Evolutionary conservation across 305 asterid species (phyloP), one percentile per base, ranked within the genome.

Genomic region (Solanum chacoense): DNA sequence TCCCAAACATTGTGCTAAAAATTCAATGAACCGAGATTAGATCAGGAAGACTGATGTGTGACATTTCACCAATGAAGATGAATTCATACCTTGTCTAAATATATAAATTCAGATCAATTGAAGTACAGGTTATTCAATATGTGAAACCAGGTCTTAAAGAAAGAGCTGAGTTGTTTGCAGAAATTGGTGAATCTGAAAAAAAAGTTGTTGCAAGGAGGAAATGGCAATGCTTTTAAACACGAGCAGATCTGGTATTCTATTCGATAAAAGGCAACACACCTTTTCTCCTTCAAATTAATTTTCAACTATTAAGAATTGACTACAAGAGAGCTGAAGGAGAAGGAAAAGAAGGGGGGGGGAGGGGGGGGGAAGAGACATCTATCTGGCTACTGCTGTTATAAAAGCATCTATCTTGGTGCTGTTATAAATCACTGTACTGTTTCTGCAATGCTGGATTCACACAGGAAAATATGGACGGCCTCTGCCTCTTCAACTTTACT

Each of bases 401-500:
- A 79, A 35, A 55, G 11, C 50, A 87, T 35, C 78, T 89, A 89
- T 85, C 28, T 76, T 37, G 85, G 92, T 42, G 84, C 76, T 87
- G 89, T 81, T 3, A 88, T n/a, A 89, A 50, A 83, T 89, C 92
- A 65, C 93, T 89, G 28, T 86, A 67, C 88, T 91, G 93, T 88
- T 89, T 93, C 36, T 91, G 92, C 87, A 91, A 71, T 65, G 93
- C 76, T 73, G 93, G 93, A 86, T 89, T 89, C 1, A 91, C 90
- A 89, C 94, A 93, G 74, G 94, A 89, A 84, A 93, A 89, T 84
- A 93, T 12, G 65, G 93, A 90, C 4, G 88, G 89, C 90, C 89
- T 91, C 84, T 93, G 92, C 89, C 90, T 91, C 91, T 91, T 91
- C 73, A 91, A 85, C 90, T 93, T 93, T 36, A 89, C 93, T 34